These are phyloP conservation scores for Spergularia marina DNA, from an alignment of 148 eudicot genomes.

Conservation along the genomic window DNA sequence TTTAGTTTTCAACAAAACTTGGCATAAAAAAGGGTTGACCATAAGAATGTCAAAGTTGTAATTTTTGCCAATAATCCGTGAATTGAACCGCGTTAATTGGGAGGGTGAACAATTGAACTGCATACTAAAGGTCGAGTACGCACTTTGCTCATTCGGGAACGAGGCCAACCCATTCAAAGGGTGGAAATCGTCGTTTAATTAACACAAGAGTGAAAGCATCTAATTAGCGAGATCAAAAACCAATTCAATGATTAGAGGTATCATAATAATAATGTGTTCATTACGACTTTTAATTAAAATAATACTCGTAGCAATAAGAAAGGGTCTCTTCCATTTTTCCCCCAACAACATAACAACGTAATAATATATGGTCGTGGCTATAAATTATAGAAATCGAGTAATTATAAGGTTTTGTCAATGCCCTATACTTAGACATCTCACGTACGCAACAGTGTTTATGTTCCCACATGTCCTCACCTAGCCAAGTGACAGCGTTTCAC, in stretches of 20 bases:
- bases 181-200: background rate
- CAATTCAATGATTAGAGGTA: slow-evolving; percentile 27
- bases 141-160: slow-evolving; percentile 18
- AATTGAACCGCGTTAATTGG: too few relatives aligned
- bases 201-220: slow-evolving; percentile 7
- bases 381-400: background rate
- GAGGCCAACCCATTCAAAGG: background rate
- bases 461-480: slow-evolving; percentile 34
- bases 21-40: too few relatives aligned
- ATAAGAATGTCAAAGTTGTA: too few relatives aligned
- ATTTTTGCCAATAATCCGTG: too few relatives aligned
- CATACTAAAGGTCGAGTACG: background rate
- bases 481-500: slow-evolving; percentile 24
- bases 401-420: slow-evolving; percentile 19
- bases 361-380: background rate
- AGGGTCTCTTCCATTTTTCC: background rate
- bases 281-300: slow-evolving; percentile 19
- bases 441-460: slow-evolving; percentile 26
- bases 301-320: slow-evolving; percentile 2
- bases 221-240: slow-evolving; percentile 14
- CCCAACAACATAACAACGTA: slow-evolving; percentile 14
- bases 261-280: slow-evolving; percentile 11
- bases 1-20: too few relatives aligned
- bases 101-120: too few relatives aligned
- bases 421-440: slow-evolving; percentile 24